Conservation (phyloP, 2,329 filamentous ascomycete species). For the Verticillium zaregamsianum region DNA sequence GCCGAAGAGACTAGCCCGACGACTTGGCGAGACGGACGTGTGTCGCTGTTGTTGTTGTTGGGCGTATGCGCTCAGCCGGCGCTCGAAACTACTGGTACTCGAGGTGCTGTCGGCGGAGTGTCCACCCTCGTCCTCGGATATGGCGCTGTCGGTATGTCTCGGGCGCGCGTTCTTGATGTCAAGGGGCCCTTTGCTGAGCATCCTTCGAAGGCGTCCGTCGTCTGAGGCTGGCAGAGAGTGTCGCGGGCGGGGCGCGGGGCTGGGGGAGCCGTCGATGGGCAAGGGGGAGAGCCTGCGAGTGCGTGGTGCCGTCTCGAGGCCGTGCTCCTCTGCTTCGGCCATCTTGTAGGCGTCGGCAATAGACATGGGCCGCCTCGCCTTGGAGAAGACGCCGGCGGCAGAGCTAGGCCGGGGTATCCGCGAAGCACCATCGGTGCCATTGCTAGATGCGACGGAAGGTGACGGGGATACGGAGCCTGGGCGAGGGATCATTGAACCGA, state of each 20-base stretch:
- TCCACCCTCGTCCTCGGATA: conserved; percentile 18
- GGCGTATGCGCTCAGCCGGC: conserved; percentile 7
- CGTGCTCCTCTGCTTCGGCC: conserved; percentile 26
- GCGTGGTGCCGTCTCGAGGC: conserved; percentile 21
- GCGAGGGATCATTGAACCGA: conserved; percentile 16
- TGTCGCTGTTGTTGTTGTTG: conserved; percentile 9
- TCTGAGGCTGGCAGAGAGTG: conserved; percentile 27
- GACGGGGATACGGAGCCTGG: conserved; percentile 12
- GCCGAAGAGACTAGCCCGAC: conserved; percentile 28
- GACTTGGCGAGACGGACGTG: conserved; percentile 13
- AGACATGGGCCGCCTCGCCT: conserved; percentile 27
- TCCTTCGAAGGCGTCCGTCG: conserved; percentile 23
- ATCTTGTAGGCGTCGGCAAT: conserved; percentile 37
- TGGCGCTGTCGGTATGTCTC: conserved; percentile 15
- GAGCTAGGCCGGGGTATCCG: conserved; percentile 28
- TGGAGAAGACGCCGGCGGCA: conserved; percentile 13
- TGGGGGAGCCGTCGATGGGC: conserved; percentile 42
- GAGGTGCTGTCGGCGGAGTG: conserved; percentile 9
- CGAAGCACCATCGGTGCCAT: conserved; percentile 10
- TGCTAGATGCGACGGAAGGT: conserved; percentile 9
- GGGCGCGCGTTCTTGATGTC: conserved; percentile 20
- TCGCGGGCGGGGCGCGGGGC: conserved; percentile 45
- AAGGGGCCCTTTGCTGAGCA: conserved; percentile 23
- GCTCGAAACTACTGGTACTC: conserved; percentile 10
- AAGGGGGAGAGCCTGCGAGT: conserved; percentile 15